Conservation (phyloP, 108 stramenopile genomes). For the Poteriospumella lacustris region DNA sequence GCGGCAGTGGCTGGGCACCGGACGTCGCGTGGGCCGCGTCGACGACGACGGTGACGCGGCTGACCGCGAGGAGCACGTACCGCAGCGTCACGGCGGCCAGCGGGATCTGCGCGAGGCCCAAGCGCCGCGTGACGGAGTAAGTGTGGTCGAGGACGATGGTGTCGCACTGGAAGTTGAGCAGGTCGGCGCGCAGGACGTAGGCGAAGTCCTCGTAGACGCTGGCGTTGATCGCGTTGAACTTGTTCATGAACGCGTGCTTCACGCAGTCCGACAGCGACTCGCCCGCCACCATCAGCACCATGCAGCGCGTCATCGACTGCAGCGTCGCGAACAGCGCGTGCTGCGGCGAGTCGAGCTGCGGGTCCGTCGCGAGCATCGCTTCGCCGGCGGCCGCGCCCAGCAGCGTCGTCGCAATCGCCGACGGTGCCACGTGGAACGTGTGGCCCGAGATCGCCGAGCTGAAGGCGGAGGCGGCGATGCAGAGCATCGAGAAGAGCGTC, state of each 20-base stretch:
- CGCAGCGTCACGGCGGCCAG: not conserved
- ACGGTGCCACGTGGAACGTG: too few species aligned
- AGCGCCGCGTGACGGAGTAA: slow-evolving; percentile 6
- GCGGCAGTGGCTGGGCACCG: too few species aligned
- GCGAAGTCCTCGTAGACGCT: slow-evolving; percentile 71
- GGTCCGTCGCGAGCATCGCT: too few species aligned
- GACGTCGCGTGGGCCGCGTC: too few species aligned
- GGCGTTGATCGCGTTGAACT: slow-evolving; percentile 84
- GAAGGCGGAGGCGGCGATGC: too few species aligned
- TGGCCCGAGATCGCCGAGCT: too few species aligned
- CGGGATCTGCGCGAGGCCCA: slow-evolving; percentile 33
- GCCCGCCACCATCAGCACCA: slow-evolving; percentile 62
- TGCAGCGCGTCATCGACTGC: not conserved
- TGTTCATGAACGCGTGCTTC: slow-evolving; percentile 87
- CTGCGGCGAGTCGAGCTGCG: too few species aligned
- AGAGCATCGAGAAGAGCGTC: too few species aligned
- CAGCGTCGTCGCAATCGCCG: slow-evolving; percentile 17
- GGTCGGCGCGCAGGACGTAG: slow-evolving; percentile 73
- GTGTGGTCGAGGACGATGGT: slow-evolving; percentile 17
- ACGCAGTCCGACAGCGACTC: slow-evolving; percentile 90
- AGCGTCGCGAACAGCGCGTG: too few species aligned
- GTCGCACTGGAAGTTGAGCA: slow-evolving; percentile 38
- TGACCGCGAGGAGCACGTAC: not conserved
- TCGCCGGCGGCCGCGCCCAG: not conserved
- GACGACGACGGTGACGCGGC: too few species aligned